Conservation (phyloP, 768 basidiomycete species). For the Clavaria fumosa region DNA sequence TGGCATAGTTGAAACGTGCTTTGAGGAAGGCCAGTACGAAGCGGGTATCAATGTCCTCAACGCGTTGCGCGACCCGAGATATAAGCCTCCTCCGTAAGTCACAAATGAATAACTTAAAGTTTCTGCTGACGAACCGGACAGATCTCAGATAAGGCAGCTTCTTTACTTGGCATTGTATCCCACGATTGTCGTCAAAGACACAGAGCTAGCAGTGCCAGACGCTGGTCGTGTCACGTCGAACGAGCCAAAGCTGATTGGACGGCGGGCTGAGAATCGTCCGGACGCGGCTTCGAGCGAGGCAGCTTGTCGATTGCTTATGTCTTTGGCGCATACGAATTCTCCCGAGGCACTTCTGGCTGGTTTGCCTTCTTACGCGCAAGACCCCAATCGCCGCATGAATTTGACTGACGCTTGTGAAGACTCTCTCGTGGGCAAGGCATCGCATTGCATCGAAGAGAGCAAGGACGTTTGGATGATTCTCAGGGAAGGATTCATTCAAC, state of each 20-base stretch:
- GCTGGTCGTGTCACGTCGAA: too few relatives aligned
- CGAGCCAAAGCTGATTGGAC: too few relatives aligned
- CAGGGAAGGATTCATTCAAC: conserved; percentile 34
- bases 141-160: conserved; percentile 50
- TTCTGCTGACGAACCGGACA: conserved; percentile 14
- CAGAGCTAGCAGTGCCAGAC: conserved; percentile 14
- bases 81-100: conserved; percentile 44
- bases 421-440: conserved; percentile 40
- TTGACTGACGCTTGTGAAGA: conserved; percentile 28
- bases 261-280: too few relatives aligned
- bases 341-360: conserved; percentile 38
- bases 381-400: conserved; percentile 7
- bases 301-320: conserved; percentile 37
- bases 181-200: conserved; percentile 16
- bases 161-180: conserved; percentile 60
- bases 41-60: conserved; percentile 47
- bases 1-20: conserved; percentile 50
- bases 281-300: conserved; percentile 37
- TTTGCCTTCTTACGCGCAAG: conserved; percentile 32
- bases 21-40: conserved; percentile 68
- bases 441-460: conserved; percentile 34
- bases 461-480: conserved; percentile 51
- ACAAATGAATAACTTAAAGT: too few relatives aligned
- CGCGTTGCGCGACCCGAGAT: conserved; percentile 39
- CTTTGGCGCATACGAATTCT: conserved; percentile 40